Evolutionary conservation across 2,329 filamentous ascomycete genomes (phyloP), one percentile per base, ranked within the genome.

Genomic region (Waltergamsia citrina): DNA sequence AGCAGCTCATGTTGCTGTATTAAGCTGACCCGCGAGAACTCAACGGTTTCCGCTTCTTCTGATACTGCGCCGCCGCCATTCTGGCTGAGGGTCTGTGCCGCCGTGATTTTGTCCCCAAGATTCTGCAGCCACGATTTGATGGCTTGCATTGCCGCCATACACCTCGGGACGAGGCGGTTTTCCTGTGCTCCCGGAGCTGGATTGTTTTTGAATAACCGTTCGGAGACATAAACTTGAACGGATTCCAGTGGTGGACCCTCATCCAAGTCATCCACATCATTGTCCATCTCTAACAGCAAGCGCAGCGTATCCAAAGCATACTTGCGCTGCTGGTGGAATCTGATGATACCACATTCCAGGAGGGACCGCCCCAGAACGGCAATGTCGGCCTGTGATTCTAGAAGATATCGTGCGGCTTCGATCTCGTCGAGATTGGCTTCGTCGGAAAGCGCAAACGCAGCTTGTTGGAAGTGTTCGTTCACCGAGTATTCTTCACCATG

Each of bases 371-470:
- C 85, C 5, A 87, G 66, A 12, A 74, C 65, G 29, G 74, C 67
- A 12, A 77, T 69, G 45, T 88, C 80, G 24, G 77, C 71, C 51
- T 85, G 74, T 14, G 84, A 78, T 36, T 81, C 78, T 33, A 93
- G 63, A 37, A 94, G 75, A 32, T 92, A 72, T 44, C 73, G 71
- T 8, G 86, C 84, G 14, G 90, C 82, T 47, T 92, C 76, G 37
- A 94, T 54, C 58, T 98, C 93, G 59, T 98, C 88, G 34, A 98
- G 68, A 48, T 94, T 80, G 41, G 95, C 68, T 45, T 86, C 85
- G 56, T 96, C 88, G 36, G 90, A 84, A 24, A 98, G 68, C 47
- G 85, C 75, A 21, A 94, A 67, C 17, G 79, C 75, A 45, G 81
- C 78, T 56, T 94, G 81, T 51, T 90, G 78, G 58, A 98, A 96